phyloP scores from a whole-genome alignment of 2,329 filamentous ascomycete species.

The Neocucurbitaria cava region DNA sequence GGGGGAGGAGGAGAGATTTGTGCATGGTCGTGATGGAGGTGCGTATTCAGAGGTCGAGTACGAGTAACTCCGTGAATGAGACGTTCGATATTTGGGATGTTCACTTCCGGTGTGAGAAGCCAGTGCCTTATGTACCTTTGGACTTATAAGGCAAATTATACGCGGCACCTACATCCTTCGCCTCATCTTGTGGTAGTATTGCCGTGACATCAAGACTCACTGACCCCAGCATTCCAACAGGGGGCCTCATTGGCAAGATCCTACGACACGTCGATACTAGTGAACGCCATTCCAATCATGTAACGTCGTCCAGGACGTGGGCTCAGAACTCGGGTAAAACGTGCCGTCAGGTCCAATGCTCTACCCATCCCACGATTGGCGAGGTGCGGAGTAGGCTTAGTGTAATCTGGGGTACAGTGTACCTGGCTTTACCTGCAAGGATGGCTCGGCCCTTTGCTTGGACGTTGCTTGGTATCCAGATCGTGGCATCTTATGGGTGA shows the following conservation, averaged over 20 bases:
- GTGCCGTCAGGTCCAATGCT: slow-evolving; percentile 3
- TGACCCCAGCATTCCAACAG: background rate
- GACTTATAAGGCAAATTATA: background rate
- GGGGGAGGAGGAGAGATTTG: slow-evolving; percentile 9
- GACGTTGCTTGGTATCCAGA: background rate
- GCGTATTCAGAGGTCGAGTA: background rate
- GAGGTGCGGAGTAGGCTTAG: slow-evolving; percentile 4
- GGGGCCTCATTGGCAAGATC: background rate
- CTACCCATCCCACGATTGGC: slow-evolving; percentile 8
- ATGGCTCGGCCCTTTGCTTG: background rate
- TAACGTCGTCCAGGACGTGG: background rate
- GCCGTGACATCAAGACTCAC: slow-evolving; percentile 9
- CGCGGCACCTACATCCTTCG: background rate
- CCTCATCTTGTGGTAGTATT: background rate
- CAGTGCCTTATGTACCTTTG: background rate
- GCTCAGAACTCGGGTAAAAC: slow-evolving; percentile 3
- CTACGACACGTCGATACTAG: background rate
- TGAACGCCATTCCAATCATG: slow-evolving; percentile 4
- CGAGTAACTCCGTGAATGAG: background rate
- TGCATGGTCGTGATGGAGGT: background rate
- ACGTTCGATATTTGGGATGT: background rate
- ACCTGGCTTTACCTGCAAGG: slow-evolving; percentile 11
- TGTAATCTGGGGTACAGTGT: slow-evolving; percentile 18
- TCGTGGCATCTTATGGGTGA: slow-evolving; percentile 5
- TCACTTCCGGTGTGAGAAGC: background rate